A percentile compares a stretch with the other conserved stretches of the same genome.
Evolutionary conservation across 2,329 filamentous ascomycete species (phyloP).

Genomic region (Cladosporium sp.): DNA sequence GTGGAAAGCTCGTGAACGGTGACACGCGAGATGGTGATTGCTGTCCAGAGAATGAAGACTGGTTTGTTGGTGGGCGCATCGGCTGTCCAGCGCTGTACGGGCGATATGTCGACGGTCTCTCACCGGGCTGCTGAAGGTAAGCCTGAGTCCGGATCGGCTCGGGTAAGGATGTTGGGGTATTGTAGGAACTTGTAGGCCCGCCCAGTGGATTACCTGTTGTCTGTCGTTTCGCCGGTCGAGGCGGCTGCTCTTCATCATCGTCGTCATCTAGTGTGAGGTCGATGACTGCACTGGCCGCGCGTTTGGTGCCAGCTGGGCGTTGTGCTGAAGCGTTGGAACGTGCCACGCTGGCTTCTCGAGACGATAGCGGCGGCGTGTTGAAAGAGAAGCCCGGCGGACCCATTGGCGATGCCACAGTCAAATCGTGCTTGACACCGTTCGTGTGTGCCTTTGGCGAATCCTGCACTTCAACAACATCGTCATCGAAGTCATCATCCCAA

Average conservation of each 20-base stretch:
- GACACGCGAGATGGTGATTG: constrained; percentile 6
- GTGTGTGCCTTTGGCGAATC: constrained; percentile 19
- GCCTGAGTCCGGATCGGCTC: constrained; percentile 7
- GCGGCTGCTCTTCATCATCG: constrained; percentile 39
- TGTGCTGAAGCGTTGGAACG: constrained; percentile 28
- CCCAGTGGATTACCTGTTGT: constrained; percentile 17
- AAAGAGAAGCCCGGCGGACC: constrained; percentile 11
- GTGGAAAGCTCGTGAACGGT: neutral
- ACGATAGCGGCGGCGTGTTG: constrained; percentile 44
- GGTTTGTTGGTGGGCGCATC: neutral
- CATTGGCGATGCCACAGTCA: neutral
- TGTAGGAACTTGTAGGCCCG: constrained; percentile 12
- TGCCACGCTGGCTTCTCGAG: constrained; percentile 38
- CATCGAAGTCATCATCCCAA: constrained; percentile 38
- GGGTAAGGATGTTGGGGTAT: constrained; percentile 10
- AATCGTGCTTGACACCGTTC: constrained; percentile 28
- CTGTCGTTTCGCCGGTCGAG: constrained; percentile 30
- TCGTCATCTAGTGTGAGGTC: constrained; percentile 48
- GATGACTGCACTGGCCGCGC: constrained; percentile 40
- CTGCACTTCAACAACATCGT: constrained; percentile 43
- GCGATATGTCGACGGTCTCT: neutral
- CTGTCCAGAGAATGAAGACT: constrained; percentile 5
- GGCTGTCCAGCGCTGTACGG: constrained; percentile 7
- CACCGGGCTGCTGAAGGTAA: constrained; percentile 11
- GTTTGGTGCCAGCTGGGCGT: constrained; percentile 37